Base-by-base conservation (phyloP, 2,329 filamentous ascomycete species). In the Cryphonectria radicalis region DNA sequence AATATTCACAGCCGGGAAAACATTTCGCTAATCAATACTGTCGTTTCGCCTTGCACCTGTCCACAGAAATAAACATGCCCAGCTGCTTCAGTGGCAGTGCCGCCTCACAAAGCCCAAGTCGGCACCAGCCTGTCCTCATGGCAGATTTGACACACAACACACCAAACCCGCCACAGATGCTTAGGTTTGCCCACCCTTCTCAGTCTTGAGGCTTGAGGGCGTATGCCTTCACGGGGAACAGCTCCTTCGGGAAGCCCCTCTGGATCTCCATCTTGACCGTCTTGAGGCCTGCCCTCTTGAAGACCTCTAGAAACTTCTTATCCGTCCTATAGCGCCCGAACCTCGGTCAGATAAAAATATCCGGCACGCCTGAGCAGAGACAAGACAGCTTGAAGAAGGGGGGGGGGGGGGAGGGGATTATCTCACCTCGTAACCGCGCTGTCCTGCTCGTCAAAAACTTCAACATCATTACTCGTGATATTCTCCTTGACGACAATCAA, bases 401-500 rank as follows among this genome's bases (percentile, higher is more conserved):
- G 19, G 19, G 28, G 55, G 37, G 19, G 28, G 22, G 8, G 25
- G 55, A 42, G 25, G n/a, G 60, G 40, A 5, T 25, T 78, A 46
- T 55, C 79, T 68, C 74, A 89, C 88, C 87, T 87, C 2, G 93
- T 97, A 1, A 97, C 91, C 76, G 90, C 92, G 76, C 89, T 93
- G 77, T 97, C 94, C 71, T 86, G 78, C 8, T 90, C 88, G 78
- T 97, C 94, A 78, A 91, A 97, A 32, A 92, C 82, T 79, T 97
- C 94, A 43, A 82, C 79, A 0, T 81, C 82, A 42, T 80, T 87
- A 74, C 82, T 85, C 72, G 81, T 87, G 73, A 93, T 78, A 77
- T 97, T 98, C 83, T 98, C 95, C 83, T 96, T 96, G 69, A 95
- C 84, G 11, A 94, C 86, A 22, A 95, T 88, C 77, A 89, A 82